Evolutionary conservation across 2,329 filamentous ascomycete genomes (phyloP).

Genomic region (Pyrenophora teres): DNA sequence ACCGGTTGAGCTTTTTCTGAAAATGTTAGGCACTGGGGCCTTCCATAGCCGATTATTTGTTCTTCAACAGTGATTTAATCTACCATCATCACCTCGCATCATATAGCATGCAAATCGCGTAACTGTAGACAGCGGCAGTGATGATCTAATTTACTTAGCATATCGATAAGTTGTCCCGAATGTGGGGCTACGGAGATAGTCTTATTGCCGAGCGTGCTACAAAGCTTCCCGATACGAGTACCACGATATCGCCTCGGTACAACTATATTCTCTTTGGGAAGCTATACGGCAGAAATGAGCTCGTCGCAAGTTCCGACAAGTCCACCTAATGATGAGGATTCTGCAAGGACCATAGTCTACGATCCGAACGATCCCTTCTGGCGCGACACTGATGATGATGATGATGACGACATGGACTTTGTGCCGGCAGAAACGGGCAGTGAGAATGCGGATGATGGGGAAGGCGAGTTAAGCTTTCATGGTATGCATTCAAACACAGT

Average conservation of each 20-base stretch:
- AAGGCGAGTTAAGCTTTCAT: slow-evolving; percentile 44
- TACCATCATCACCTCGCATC: background rate
- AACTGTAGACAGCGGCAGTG: too few species aligned
- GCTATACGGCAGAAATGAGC: slow-evolving; percentile 28
- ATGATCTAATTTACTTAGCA: background rate
- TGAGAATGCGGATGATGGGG: slow-evolving; percentile 48
- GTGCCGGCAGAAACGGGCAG: slow-evolving; percentile 50
- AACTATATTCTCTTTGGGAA: slow-evolving; percentile 2
- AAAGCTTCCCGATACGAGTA: slow-evolving; percentile 12
- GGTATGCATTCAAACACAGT: slow-evolving; percentile 23
- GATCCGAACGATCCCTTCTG: slow-evolving; percentile 42
- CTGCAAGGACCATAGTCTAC: slow-evolving; percentile 35
- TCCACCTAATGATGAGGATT: slow-evolving; percentile 31
- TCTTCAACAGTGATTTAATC: background rate
- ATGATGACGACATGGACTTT: slow-evolving; percentile 58
- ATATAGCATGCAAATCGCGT: too few species aligned
- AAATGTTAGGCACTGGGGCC: background rate
- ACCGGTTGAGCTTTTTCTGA: slow-evolving; percentile 28
- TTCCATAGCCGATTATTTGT: background rate
- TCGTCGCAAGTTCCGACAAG: slow-evolving; percentile 29
- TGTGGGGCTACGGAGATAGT: slow-evolving; percentile 12
- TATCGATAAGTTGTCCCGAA: slow-evolving; percentile 9
- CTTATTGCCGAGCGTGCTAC: slow-evolving; percentile 12
- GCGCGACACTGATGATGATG: slow-evolving; percentile 40
- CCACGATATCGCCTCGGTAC: slow-evolving; percentile 10